A percentile compares a stretch with the other conserved stretches of the same genome.
phyloP scores from a whole-genome alignment of 768 basidiomycete species.

The Mycena epipterygia region DNA sequence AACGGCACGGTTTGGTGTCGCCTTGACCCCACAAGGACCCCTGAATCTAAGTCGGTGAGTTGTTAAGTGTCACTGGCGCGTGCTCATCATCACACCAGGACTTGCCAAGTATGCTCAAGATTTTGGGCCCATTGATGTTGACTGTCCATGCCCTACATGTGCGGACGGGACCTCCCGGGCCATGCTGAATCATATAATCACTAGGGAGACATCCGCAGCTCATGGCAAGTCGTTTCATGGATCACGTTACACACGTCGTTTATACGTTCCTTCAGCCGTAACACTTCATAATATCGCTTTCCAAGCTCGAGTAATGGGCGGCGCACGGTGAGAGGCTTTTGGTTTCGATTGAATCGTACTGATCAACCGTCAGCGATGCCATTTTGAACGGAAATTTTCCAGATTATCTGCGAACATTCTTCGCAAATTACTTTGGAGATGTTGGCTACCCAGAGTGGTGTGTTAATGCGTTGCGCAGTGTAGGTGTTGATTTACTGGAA shows the following conservation, averaged over 20 bases:
- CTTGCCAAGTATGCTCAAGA: slow-evolving; percentile 80
- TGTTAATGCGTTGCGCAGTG: slow-evolving; percentile 84
- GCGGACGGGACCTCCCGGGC: slow-evolving; percentile 75
- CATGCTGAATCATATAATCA: slow-evolving; percentile 79
- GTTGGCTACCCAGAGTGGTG: slow-evolving; percentile 92
- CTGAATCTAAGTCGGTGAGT: slow-evolving; percentile 79
- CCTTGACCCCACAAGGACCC: slow-evolving; percentile 85
- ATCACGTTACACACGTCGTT: slow-evolving; percentile 31
- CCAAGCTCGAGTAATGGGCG: slow-evolving; percentile 91
- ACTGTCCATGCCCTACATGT: slow-evolving; percentile 92
- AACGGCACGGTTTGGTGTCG: slow-evolving; percentile 92
- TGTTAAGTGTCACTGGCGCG: not conserved
- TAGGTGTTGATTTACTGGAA: slow-evolving; percentile 86
- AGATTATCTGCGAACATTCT: slow-evolving; percentile 81
- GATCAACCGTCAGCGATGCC: slow-evolving; percentile 72
- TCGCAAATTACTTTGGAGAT: slow-evolving; percentile 81
- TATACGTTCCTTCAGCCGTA: slow-evolving; percentile 62
- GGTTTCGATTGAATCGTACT: not conserved
- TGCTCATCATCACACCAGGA: slow-evolving; percentile 50
- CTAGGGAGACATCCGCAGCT: slow-evolving; percentile 88
- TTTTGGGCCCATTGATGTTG: slow-evolving; percentile 78
- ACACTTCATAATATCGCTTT: slow-evolving; percentile 89
- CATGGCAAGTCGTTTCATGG: slow-evolving; percentile 67
- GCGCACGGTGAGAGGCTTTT: slow-evolving; percentile 59
- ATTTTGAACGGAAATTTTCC: slow-evolving; percentile 86